These are phyloP conservation scores for Sequoiadendron giganteum DNA, from an alignment of 75 land plant species.

Conservation along the genomic window DNA sequence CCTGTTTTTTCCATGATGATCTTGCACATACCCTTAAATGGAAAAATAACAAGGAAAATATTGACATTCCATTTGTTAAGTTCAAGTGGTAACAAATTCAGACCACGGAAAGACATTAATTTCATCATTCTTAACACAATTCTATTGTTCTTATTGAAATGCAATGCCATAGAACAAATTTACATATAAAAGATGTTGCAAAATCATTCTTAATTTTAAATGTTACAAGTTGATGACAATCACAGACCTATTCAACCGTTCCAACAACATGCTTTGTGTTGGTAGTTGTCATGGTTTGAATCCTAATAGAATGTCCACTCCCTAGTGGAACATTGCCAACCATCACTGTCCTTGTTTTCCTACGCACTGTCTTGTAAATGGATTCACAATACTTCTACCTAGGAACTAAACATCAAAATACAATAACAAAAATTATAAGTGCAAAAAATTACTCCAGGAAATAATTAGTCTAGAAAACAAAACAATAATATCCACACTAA, in stretches of 20 bases:
- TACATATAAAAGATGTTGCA: not conserved
- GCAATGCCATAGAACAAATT: not conserved
- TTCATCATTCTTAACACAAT: not conserved
- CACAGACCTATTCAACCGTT: slow-evolving; percentile 86
- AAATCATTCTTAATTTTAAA: not conserved
- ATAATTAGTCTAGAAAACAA: not conserved
- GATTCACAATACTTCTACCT: slow-evolving; percentile 98
- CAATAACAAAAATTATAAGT: too few species aligned
- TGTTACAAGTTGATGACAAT: slow-evolving; percentile 8
- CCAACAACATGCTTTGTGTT: slow-evolving; percentile 92
- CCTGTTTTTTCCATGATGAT: too few species aligned
- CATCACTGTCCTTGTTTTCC: slow-evolving; percentile 91
- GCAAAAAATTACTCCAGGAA: not conserved
- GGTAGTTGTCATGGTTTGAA: slow-evolving; percentile 98
- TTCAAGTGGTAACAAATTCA: not conserved
- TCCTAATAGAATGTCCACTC: slow-evolving; percentile 93
- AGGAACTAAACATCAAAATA: slow-evolving; percentile 57
- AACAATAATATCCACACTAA: not conserved
- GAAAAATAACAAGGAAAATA: not conserved
- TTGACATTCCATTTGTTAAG: not conserved
- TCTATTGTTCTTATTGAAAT: not conserved
- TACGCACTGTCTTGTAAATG: slow-evolving; percentile 75
- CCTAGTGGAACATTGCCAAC: slow-evolving; percentile 93
- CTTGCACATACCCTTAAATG: too few species aligned
- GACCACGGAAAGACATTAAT: not conserved